Base-by-base conservation (phyloP, 495 filamentous ascomycete species). In the Penicillium mononematosum region DNA sequence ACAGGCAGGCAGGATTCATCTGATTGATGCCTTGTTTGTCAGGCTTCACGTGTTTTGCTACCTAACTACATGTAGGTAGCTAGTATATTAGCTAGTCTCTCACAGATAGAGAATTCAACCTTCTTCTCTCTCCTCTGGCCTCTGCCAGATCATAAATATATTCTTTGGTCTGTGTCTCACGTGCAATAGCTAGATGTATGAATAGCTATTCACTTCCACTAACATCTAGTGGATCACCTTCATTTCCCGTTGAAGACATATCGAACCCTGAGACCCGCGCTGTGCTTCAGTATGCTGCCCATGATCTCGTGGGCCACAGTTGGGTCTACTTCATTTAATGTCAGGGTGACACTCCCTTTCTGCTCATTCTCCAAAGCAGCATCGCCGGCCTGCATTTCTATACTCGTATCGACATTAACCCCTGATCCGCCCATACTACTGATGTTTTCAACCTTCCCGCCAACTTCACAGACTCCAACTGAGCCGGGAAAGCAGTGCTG, bases 181-280 rank as follows among this genome's bases (percentile, higher is more conserved):
- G 25, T 27, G 25, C 25, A 27, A 27, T 27, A 27, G 2, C 25
- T 27, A 27, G 25, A 27, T 27, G 25, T 27, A 27, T 27, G 25
- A 3, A 27, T 27, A 27, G 2, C 25, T 27, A 27, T 27, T 10
- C 36, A 39, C n/a, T 12, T 39, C 36, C 36, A 39, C 3, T 8
- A n/a, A n/a, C 3, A 12, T 39, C 10, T 11, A 12, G 3, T 39
- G n/a, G 3, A 39, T n/a, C 3, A 2, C 36, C 8, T 39, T 39
- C 36, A 39, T 39, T 39, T n/a, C 36, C 36, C 36, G 36, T 39
- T 39, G 36, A 39, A 39, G n/a, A 39, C n/a, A 39, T 39, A 39
- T n/a, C 36, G 36, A 39, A 39, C 36, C 8, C n/a, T 39, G 11
- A 39, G 36, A n/a, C 36, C 36, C 11, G 36, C 36, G n/a, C 36